Evolutionary conservation across 2,329 filamentous ascomycete species (phyloP).

Genomic region (Hypoxylon sp.): DNA sequence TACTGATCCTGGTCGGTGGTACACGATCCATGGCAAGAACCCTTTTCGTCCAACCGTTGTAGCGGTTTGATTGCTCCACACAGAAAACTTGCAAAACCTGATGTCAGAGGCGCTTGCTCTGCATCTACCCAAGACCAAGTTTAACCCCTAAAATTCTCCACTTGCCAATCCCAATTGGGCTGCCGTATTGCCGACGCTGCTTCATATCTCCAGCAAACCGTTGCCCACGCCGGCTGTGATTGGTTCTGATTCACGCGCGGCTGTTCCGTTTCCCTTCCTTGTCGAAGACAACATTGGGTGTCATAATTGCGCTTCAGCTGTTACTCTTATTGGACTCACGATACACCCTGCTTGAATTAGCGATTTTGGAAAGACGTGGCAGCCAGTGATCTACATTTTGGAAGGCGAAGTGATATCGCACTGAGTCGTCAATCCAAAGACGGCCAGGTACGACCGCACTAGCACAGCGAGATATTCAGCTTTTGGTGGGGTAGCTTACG

Average conservation of each 20-base stretch:
- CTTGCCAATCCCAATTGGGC: slow-evolving; percentile 24
- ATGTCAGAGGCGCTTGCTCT: slow-evolving; percentile 44
- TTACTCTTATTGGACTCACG: slow-evolving; percentile 12
- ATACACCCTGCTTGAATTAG: slow-evolving; percentile 8
- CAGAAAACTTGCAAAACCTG: slow-evolving; percentile 23
- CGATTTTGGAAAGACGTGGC: slow-evolving; percentile 10
- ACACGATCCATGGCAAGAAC: slow-evolving; percentile 20
- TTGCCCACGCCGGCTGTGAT: slow-evolving; percentile 28
- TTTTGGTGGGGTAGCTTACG: slow-evolving; percentile 31
- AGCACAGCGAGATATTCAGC: slow-evolving; percentile 1
- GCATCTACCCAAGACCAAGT: slow-evolving; percentile 17
- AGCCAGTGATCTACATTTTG: slow-evolving; percentile 6
- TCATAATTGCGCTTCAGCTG: slow-evolving; percentile 10
- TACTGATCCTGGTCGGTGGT: slow-evolving; percentile 24
- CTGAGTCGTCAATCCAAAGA: slow-evolving; percentile 2
- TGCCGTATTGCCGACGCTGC: slow-evolving; percentile 26
- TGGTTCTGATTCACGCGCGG: slow-evolving; percentile 46
- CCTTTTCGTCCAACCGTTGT: slow-evolving; percentile 19
- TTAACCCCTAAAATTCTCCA: slow-evolving; percentile 38
- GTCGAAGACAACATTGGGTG: slow-evolving; percentile 7
- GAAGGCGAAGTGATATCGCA: not conserved
- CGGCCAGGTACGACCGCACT: not conserved
- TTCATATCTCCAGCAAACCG: slow-evolving; percentile 33
- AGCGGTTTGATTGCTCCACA: slow-evolving; percentile 23
- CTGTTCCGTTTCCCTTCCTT: slow-evolving; percentile 30